Evolutionary conservation across 2,329 filamentous ascomycete species (phyloP).

Genomic region (Lachnellula suecica): DNA sequence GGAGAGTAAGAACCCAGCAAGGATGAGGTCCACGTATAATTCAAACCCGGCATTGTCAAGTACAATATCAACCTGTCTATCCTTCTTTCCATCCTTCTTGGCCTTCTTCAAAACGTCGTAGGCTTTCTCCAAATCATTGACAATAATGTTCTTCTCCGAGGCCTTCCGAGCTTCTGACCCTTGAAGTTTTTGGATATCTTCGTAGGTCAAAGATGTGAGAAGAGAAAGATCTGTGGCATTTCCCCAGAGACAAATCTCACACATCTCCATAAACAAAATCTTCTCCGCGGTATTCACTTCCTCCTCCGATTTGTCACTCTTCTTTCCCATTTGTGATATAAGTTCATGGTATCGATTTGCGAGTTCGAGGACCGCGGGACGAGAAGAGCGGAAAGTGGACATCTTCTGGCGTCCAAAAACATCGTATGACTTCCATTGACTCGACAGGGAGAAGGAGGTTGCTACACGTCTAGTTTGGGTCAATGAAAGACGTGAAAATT

Average conservation of each 20-base stretch:
- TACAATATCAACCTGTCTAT: conserved; percentile 86
- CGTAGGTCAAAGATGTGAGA: conserved; percentile 84
- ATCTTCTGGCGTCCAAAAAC: conserved; percentile 89
- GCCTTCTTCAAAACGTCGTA: conserved; percentile 69
- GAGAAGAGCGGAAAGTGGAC: conserved; percentile 87
- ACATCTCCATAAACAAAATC: conserved; percentile 86
- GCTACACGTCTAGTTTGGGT: conserved; percentile 66
- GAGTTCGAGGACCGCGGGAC: conserved; percentile 80
- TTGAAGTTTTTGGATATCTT: conserved; percentile 96
- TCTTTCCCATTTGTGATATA: conserved; percentile 61
- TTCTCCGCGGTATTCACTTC: conserved; percentile 63
- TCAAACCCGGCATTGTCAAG: conserved; percentile 98
- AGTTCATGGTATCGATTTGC: conserved; percentile 77
- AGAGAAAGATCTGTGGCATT: conserved; percentile 95
- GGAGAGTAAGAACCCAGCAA: conserved; percentile 86
- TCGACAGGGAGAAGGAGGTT: conserved; percentile 73
- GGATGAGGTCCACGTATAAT: conserved; percentile 89
- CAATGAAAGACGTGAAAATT: conserved; percentile 3
- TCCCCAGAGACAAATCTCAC: conserved; percentile 94
- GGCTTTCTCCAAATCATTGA: conserved; percentile 76
- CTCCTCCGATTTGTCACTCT: conserved; percentile 31
- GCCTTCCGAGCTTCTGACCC: conserved; percentile 82
- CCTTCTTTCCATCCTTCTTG: conserved; percentile 59
- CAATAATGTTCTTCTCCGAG: conserved; percentile 86
- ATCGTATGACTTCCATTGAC: conserved; percentile 87